A percentile compares a stretch with the other conserved stretches of the same genome.
Conservation (phyloP, 1,139 yeast species). For the Geotrichum fermentans region DNA sequence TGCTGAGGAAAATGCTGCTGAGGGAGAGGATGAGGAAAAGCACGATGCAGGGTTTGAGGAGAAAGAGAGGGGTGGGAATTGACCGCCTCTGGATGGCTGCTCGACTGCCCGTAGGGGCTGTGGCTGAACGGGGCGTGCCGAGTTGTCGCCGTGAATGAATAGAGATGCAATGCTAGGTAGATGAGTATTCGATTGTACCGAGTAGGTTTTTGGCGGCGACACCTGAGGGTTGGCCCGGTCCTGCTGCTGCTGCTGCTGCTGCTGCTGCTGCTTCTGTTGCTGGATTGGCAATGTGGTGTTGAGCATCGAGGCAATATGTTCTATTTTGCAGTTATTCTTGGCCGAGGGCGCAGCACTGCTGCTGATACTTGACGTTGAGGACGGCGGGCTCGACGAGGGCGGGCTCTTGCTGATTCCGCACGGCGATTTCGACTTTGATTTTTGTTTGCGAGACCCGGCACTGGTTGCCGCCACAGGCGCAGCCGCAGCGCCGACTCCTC, state of each 20-base stretch:
- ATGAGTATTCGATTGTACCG: too few species aligned
- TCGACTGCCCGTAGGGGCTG: not conserved
- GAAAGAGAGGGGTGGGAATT: not conserved
- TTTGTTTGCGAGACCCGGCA: not conserved
- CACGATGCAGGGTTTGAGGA: not conserved
- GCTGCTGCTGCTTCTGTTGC: not conserved
- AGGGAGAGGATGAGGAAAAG: too few species aligned
- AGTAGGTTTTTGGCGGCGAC: not conserved
- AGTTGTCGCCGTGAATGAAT: too few species aligned
- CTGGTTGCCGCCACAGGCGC: too few species aligned
- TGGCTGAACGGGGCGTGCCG: too few species aligned
- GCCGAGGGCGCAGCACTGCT: too few species aligned
- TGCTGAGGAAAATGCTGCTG: constrained; percentile 2
- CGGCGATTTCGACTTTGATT: not conserved
- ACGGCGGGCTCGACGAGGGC: not conserved
- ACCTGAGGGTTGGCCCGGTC: not conserved
- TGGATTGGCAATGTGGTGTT: not conserved
- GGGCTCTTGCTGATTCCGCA: not conserved
- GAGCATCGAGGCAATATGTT: not conserved
- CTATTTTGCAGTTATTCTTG: not conserved
- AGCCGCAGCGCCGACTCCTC: not conserved
- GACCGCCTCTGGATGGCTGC: not conserved
- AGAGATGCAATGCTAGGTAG: too few species aligned
- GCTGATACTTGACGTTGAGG: too few species aligned
- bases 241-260: not conserved